phyloP scores from a whole-genome alignment of 495 filamentous ascomycete genomes.

The Penicillium angulare region DNA sequence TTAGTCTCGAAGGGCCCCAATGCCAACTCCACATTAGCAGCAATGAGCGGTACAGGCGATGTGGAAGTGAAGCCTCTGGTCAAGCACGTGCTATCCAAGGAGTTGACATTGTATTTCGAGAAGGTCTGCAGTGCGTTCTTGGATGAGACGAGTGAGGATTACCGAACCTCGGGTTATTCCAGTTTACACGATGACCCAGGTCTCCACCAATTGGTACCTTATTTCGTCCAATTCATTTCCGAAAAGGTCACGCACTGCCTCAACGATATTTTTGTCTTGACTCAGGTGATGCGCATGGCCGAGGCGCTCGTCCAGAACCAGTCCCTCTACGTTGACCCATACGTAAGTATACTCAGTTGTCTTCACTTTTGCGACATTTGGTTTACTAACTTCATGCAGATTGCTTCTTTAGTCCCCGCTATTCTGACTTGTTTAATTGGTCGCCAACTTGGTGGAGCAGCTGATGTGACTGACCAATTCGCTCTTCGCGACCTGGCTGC shows the following conservation, averaged over 20 bases:
- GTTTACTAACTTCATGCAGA: slow-evolving; percentile 23
- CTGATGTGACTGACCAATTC: slow-evolving; percentile 62
- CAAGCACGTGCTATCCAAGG: slow-evolving; percentile 92
- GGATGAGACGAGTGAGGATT: slow-evolving; percentile 77
- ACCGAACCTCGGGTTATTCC: slow-evolving; percentile 80
- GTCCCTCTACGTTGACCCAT: slow-evolving; percentile 82
- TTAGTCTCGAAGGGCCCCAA: slow-evolving; percentile 85
- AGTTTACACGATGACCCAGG: slow-evolving; percentile 83
- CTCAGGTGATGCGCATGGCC: slow-evolving; percentile 86
- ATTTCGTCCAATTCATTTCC: slow-evolving; percentile 90
- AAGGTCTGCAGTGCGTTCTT: slow-evolving; percentile 83
- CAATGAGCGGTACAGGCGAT: slow-evolving; percentile 79
- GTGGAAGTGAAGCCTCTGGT: slow-evolving; percentile 82
- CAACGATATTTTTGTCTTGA: slow-evolving; percentile 80
- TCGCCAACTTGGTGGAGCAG: slow-evolving; percentile 67
- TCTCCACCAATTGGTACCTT: slow-evolving; percentile 90
- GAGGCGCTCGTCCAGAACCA: slow-evolving; percentile 79
- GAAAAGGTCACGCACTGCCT: slow-evolving; percentile 92
- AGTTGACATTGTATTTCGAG: slow-evolving; percentile 95
- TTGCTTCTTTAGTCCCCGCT: slow-evolving; percentile 78
- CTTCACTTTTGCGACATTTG: neutral
- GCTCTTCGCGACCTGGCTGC: slow-evolving; percentile 81
- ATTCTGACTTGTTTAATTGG: slow-evolving; percentile 89
- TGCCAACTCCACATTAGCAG: slow-evolving; percentile 76
- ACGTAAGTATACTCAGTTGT: slow-evolving; percentile 51